Evolutionary conservation across 2,329 filamentous ascomycete genomes (phyloP), one percentile per base, ranked within the genome.

Genomic region (Lachnellula occidentalis): DNA sequence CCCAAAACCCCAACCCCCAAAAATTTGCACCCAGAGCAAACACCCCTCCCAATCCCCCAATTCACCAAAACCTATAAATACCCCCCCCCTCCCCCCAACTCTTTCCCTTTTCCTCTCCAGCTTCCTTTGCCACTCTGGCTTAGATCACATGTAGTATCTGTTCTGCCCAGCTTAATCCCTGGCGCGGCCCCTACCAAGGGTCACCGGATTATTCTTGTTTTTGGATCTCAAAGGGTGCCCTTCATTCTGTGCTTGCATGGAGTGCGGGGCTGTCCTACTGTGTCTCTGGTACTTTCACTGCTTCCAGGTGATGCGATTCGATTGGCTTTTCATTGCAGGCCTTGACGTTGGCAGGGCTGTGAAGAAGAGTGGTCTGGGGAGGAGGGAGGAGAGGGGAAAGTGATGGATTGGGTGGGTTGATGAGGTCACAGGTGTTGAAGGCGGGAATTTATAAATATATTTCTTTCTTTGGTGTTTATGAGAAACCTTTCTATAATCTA

Each of bases 201-300:
- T 34, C 14, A 37, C 36, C 43, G n/a, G 42, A 42, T 53, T 51
- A 55, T 57, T 45, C 21, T 17, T 49, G 48, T 58, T 91, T 87
- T 86, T 88, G 88, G 76, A 52, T 64, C 57, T 64, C 57, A 63
- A 78, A 63, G 71, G 69, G 69, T 65, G 68, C 72, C 67, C 60
- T 22, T 2, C 31, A 6, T 61, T 78, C 81, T 79, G 83, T 78
- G 83, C 85, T 88, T 86, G 85, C 83, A 22, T 49, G 49, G 74
- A 77, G 85, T 78, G 76, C n/a, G 70, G 70, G 70, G 24, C 11
- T 64, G 68, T 69, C 68, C 71, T 80, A 87, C 79, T 72, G 85
- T 88, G 83, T 87, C 83, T 81, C 79, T 77, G 79, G 83, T 17
- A 15, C 82, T 80, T 85, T 79, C 85, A 88, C 85, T 88, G 79